Conservation (phyloP, 306 rosid genomes). For the Corylus americana region DNA sequence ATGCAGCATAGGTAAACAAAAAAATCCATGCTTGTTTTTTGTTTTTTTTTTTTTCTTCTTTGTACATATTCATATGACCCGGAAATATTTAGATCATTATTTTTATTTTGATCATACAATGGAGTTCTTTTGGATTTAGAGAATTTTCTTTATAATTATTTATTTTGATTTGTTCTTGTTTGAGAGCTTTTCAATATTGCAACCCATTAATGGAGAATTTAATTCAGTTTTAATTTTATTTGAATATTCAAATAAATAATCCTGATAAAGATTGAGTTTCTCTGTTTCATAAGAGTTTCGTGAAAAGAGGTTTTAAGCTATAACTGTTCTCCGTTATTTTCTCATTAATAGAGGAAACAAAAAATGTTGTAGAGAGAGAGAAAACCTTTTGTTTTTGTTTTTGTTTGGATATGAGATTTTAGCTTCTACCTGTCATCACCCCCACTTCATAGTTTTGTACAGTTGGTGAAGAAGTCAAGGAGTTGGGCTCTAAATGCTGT, state of each 20-base stretch:
- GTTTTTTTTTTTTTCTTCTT: no score
- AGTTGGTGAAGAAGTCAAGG: constrained; percentile 36
- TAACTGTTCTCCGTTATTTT: constrained; percentile 14
- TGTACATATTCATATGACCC: background rate
- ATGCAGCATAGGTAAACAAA: background rate
- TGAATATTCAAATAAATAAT: no score
- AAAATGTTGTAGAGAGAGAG: background rate
- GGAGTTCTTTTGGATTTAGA: constrained; percentile 20
- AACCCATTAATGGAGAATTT: no score
- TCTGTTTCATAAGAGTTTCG: background rate
- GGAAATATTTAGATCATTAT: no score
- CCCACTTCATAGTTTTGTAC: constrained; percentile 29
- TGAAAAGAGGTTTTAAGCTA: background rate
- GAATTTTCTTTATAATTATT: background rate
- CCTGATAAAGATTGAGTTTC: background rate
- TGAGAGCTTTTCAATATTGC: no score
- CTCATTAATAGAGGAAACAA: background rate
- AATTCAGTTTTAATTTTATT: no score
- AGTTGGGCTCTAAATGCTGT: background rate
- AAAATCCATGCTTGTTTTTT: background rate
- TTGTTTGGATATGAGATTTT: constrained; percentile 21
- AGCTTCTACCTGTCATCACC: constrained; percentile 19
- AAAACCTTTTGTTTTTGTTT: constrained; percentile 1
- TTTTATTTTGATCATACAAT: background rate
- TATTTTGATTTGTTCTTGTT: no score